Conservation (phyloP, 768 basidiomycete genomes). For the Suillus plorans region DNA sequence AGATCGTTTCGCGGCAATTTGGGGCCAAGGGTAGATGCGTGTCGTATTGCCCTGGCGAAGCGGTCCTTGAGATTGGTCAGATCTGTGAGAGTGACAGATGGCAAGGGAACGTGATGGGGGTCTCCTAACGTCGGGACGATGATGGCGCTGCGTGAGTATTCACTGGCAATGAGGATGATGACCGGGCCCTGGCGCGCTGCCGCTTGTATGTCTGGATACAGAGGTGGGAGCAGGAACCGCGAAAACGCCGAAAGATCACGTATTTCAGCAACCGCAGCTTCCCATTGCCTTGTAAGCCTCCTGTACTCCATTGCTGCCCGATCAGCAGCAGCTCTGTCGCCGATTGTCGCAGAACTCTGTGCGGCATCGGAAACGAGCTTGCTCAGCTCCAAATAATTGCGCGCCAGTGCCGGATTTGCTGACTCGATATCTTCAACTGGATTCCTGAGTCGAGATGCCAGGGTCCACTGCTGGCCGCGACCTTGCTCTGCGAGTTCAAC, state of each 20-base stretch:
- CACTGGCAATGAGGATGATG: background rate
- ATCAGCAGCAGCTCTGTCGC: background rate
- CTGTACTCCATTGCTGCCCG: background rate
- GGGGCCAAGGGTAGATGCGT: background rate
- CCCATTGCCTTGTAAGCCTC: background rate
- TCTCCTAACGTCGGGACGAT: background rate
- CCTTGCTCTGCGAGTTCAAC: slow-evolving; percentile 25
- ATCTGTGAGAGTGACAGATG: background rate
- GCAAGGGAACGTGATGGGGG: background rate
- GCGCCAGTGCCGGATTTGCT: background rate
- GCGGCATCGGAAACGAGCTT: background rate
- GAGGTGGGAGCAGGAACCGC: background rate
- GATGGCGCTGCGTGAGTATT: background rate
- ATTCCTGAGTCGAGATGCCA: slow-evolving; percentile 22
- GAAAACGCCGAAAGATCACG: background rate
- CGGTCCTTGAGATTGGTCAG: slow-evolving; percentile 10
- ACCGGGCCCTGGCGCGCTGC: background rate
- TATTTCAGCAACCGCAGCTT: background rate
- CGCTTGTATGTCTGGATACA: background rate
- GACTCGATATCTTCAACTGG: slow-evolving; percentile 22
- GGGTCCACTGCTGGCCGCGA: slow-evolving; percentile 24
- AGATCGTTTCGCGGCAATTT: background rate
- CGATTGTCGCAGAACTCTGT: slow-evolving; percentile 2
- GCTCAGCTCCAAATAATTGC: background rate
- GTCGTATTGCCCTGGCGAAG: slow-evolving; percentile 3